Percentiles rank a stretch among this genome's conserved stretches.
Conservation (phyloP, 768 basidiomycete genomes). For the Daedaleopsis sinensis region DNA sequence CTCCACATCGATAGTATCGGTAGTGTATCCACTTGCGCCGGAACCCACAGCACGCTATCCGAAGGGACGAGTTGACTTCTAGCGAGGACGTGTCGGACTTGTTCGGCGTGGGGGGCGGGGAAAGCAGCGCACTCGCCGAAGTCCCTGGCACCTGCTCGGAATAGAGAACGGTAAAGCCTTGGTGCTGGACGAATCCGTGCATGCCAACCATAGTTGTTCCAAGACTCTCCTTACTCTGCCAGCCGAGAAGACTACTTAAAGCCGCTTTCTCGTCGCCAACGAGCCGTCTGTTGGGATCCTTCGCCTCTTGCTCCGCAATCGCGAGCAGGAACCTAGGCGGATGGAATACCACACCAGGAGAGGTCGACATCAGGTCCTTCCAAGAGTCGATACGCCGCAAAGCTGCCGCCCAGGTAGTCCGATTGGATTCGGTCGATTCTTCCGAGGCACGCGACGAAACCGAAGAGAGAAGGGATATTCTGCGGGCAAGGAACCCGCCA, state of each 20-base stretch:
- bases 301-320: slow-evolving; percentile 54
- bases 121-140: slow-evolving; percentile 7
- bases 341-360: slow-evolving; percentile 49
- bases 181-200: slow-evolving; percentile 58
- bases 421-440: slow-evolving; percentile 6
- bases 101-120: slow-evolving; percentile 20
- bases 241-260: slow-evolving; percentile 58
- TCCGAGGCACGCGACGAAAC: slow-evolving; percentile 12
- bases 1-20: slow-evolving; percentile 45
- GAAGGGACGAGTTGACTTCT: slow-evolving; percentile 17
- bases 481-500: slow-evolving; percentile 16
- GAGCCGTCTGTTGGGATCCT: slow-evolving; percentile 41
- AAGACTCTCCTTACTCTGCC: slow-evolving; percentile 49
- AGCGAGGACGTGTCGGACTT: slow-evolving; percentile 17
- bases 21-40: slow-evolving; percentile 52
- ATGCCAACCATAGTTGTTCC: slow-evolving; percentile 50
- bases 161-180: slow-evolving; percentile 55
- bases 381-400: slow-evolving; percentile 45
- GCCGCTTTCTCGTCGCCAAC: slow-evolving; percentile 61
- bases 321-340: slow-evolving; percentile 51
- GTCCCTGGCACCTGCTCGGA: slow-evolving; percentile 40
- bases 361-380: slow-evolving; percentile 52
- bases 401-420: slow-evolving; percentile 38
- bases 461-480: slow-evolving; percentile 19
- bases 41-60: slow-evolving; percentile 44